These are phyloP conservation scores for Rosa persica DNA, from an alignment of 306 rosid species.

Conservation along the genomic window DNA sequence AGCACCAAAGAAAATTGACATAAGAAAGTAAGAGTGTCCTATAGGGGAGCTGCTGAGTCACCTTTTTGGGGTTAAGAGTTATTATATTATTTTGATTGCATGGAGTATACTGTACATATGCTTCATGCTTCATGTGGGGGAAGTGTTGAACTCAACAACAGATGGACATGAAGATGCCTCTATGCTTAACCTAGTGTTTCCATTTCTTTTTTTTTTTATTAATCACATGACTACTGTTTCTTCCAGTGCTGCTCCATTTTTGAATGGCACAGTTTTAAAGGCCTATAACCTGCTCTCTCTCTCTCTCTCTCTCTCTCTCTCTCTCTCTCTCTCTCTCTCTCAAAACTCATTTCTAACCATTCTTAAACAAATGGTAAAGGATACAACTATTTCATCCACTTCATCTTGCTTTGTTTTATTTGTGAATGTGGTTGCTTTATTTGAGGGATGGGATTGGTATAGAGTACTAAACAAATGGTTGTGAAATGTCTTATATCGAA, in stretches of 20 bases:
- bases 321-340: too few species aligned
- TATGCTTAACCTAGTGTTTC: not conserved
- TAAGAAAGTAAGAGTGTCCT: not conserved
- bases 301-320: too few species aligned
- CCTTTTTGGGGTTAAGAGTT: not conserved
- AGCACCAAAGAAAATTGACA: not conserved
- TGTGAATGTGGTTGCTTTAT: too few species aligned
- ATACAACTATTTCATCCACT: not conserved
- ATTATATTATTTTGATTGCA: not conserved
- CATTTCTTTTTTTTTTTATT: not conserved
- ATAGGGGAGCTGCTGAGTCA: not conserved
- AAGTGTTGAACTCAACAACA: not conserved
- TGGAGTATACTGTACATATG: not conserved
- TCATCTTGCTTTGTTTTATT: not conserved
- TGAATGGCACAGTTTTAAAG: not conserved
- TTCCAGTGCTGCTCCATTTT: too few species aligned
- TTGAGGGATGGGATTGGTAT: too few species aligned
- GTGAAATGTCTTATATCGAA: not conserved
- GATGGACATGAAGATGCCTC: conserved; percentile 4
- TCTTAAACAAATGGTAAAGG: too few species aligned
- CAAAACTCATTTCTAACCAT: too few species aligned
- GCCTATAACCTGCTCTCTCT: not conserved
- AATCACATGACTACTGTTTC: not conserved
- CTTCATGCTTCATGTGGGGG: not conserved
- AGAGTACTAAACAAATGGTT: not conserved